Base-by-base conservation (phyloP, 2,329 filamentous ascomycete species). In the Apiospora rasikravindrae region DNA sequence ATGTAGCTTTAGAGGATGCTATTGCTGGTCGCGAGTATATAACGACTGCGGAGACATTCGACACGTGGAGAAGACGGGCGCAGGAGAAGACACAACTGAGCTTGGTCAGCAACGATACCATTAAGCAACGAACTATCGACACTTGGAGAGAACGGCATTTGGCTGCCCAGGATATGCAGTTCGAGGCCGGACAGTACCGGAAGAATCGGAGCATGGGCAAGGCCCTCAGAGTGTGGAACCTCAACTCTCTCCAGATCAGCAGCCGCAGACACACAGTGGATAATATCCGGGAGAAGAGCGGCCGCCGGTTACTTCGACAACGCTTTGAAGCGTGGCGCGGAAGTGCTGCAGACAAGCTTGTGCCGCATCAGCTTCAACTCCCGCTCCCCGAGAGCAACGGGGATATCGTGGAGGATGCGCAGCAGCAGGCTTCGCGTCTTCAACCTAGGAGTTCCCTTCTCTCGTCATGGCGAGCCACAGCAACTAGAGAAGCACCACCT, bases 241-340 rank as follows among this genome's bases (percentile, higher is more conserved):
- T 79, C 26, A 75, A 76, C 40, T 75, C 79, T 2, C 71, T 81
- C 26, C 79, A 81, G 69, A 73, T 74, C 61, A 76, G 77, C 16
- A 78, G 79, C 64, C 76, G 79, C 37, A 76, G 77, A 19, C 75
- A 78, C 24, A 80, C 80, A 72, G 79, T 77, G 13, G 73, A 74
- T 29, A 79, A 78, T 33, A 76, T 78, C 24, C 70, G 78, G 26
- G 78, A 80, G 70, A 81, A 80, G 73, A 78, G 76, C 69, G 78
- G 78, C 4, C 76, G 79, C 71, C 76, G 72, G 61, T 44, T 77
- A 69, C 44, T 79, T 44, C 76, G 78, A 67, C 77, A 76, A 24
- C 73, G 77, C 3, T 79, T 81, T 42, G 80, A 81, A 70, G 72
- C 70, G 26, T 81, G 79, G 79, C 77, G 79, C 67, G 72, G 74